Evolutionary conservation across 345 rosid genomes (phyloP), one percentile per base, ranked within the genome.

Genomic region (Arabidopsis suecica): DNA sequence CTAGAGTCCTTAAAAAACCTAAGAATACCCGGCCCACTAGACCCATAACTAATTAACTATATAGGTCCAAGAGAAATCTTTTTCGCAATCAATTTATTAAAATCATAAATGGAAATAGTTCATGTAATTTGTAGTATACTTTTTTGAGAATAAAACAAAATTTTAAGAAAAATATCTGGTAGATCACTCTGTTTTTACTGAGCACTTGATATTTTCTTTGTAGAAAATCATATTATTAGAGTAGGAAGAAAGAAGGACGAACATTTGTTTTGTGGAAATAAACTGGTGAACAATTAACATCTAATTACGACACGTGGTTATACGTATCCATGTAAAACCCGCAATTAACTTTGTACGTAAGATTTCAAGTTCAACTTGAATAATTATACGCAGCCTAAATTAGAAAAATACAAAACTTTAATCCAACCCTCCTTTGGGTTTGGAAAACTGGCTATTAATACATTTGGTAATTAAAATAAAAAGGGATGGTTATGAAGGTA

Each of bases 311-410:
- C 47, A 57, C 51, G 41, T 74, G 20, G 30, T 40, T 47, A 48
- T 66, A 74, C 51, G 72, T 74, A 66, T 36, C 14, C 9, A 74
- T 57, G 66, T 74, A 65, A 47, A 65, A 65, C 71, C 58, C 72
- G 72, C 33, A 66, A 65, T 57, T 65, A 47, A 48, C 58, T 58
- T 37, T 37, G 60, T 47, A 56, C 57, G 58, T 55, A 65, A 65
- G 7, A 57, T 47, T 34, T 45, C 37, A 64, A 42, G 13, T 14
- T 48, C 49, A 71, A 47, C 66, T 13, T 70, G 16, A 20, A 58
- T 69, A 23, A 48, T 11, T 41, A 54, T 42, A 73, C 45, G 30
- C 14, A 8, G 40, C 59, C 72, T 8, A 45, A 56, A 6, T 57
- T 74, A 36, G 65, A 23, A 42, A 32, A 23, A 56, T 64, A 55